Percentiles rank a stretch among this genome's conserved stretches.
Conservation (phyloP, 257 asterid species). For the Salvia miltiorrhiza region DNA sequence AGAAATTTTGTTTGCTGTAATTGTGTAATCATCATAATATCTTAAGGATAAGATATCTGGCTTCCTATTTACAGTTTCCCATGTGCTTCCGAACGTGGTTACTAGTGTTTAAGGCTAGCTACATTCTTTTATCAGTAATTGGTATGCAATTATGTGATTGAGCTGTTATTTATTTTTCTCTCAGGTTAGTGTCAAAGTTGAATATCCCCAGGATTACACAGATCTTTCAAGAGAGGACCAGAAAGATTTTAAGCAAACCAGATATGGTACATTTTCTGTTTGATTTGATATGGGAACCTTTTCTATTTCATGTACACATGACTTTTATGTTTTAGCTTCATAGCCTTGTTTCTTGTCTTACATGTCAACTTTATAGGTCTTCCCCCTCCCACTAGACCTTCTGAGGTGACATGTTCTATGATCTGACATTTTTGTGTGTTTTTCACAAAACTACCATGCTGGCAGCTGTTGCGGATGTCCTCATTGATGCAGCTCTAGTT, state of each 20-base stretch:
- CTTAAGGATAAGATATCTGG: slow-evolving; percentile 13
- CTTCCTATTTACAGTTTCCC: not conserved
- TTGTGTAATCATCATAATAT: not conserved
- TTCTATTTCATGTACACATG: not conserved
- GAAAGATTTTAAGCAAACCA: slow-evolving; percentile 89
- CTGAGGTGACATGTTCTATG: slow-evolving; percentile 17
- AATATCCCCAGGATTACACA: slow-evolving; percentile 80
- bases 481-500: slow-evolving; percentile 90
- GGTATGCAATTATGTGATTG: slow-evolving; percentile 6
- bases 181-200: slow-evolving; percentile 86
- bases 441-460: slow-evolving; percentile 36
- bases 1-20: not conserved
- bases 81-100: slow-evolving; percentile 11
- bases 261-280: slow-evolving; percentile 66
- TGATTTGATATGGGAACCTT: slow-evolving; percentile 5
- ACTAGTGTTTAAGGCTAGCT: slow-evolving; percentile 4
- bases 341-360: not conserved
- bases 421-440: slow-evolving; percentile 12
- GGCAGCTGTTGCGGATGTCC: slow-evolving; percentile 97
- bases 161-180: slow-evolving; percentile 4
- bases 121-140: not conserved
- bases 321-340: slow-evolving; percentile 5
- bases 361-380: not conserved
- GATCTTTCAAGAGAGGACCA: slow-evolving; percentile 93
- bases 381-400: slow-evolving; percentile 2